Base-by-base conservation (phyloP, 108 stramenopile genomes). In the Pelagomonas calceolata region DNA sequence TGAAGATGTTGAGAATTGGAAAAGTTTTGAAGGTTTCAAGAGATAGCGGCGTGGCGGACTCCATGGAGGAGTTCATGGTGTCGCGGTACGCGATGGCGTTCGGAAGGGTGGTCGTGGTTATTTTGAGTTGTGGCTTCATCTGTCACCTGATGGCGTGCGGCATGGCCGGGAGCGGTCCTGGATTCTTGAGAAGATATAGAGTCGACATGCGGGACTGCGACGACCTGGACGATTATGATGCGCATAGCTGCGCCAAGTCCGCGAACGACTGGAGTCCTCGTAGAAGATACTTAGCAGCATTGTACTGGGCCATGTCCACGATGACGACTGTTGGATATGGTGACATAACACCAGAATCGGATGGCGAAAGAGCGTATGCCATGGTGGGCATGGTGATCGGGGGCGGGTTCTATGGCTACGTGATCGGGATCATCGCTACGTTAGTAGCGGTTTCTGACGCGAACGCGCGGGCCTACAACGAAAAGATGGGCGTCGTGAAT, bases 281-380 rank as follows among this genome's bases (percentile, higher is more conserved):
- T 17, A 3, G 7, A 26, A 17, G 51, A 17, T 60, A 60, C 51
- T 26, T 60, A 1, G 26, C 51, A 26, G 51, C 51, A 17, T 26
- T 74, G n/a, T 74, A 74, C 68, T 74, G 67, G 67, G 68, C 69
- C 34, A 51, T 68, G 68, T 45, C 73, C 4, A 69, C 68, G 33
- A 32, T 74, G 31, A 74, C 73, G 26, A 74, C 73, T 15, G 73
- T 74, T 10, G 73, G 73, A 4, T 74, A 74, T 31, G 73, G 73
- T 15, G 73, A 74, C 64, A 34, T 65, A 26, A 43, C 64, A 1
- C 32, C 65, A 17, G 30, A 35, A 7, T 34, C 32, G 65, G 71
- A 65, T 36, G 29, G 32, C 7, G 71, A 72, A n/a, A 32, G 64
- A 4, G 33, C 18, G 29, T 65, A 66, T 34, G 65, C 65, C 29